These are phyloP conservation scores for Cicer pinnatifidum DNA, from an alignment of 306 rosid species.

Conservation along the genomic window DNA sequence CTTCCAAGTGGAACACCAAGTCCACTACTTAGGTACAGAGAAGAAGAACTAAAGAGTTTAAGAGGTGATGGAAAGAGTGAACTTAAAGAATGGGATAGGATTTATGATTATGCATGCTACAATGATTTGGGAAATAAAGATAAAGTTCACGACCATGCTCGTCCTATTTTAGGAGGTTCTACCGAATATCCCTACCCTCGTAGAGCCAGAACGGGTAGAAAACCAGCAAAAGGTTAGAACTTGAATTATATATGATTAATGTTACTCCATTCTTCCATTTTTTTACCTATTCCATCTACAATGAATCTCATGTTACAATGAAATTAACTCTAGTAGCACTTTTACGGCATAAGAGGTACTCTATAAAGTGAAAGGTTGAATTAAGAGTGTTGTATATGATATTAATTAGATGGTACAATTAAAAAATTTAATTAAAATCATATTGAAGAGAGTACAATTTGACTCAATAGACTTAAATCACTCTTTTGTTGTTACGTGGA, in stretches of 20 bases:
- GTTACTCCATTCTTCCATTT: too few species aligned
- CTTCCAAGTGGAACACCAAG: slow-evolving; percentile 72
- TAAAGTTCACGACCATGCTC: slow-evolving; percentile 50
- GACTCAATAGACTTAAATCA: neutral
- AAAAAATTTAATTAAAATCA: too few species aligned
- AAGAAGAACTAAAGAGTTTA: slow-evolving; percentile 64
- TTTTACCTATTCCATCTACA: too few species aligned
- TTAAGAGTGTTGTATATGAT: too few species aligned
- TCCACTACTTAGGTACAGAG: slow-evolving; percentile 58
- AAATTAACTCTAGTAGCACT: too few species aligned
- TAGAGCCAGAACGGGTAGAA: slow-evolving; percentile 82
- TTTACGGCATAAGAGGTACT: too few species aligned
- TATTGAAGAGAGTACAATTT: neutral
- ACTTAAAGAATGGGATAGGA: slow-evolving; percentile 77
- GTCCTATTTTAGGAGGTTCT: slow-evolving; percentile 81
- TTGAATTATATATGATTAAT: too few species aligned
- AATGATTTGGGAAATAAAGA: slow-evolving; percentile 73
- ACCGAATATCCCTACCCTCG: slow-evolving; percentile 77
- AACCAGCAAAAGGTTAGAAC: slow-evolving; percentile 55
- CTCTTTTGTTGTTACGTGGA: neutral
- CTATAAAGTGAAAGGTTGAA: too few species aligned
- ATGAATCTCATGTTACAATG: too few species aligned
- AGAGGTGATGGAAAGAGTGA: slow-evolving; percentile 71
- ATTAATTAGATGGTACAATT: too few species aligned
- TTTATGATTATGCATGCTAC: slow-evolving; percentile 74